Base-by-base conservation (phyloP, 441 rosid genomes). In the Arabidopsis hybrid region DNA sequence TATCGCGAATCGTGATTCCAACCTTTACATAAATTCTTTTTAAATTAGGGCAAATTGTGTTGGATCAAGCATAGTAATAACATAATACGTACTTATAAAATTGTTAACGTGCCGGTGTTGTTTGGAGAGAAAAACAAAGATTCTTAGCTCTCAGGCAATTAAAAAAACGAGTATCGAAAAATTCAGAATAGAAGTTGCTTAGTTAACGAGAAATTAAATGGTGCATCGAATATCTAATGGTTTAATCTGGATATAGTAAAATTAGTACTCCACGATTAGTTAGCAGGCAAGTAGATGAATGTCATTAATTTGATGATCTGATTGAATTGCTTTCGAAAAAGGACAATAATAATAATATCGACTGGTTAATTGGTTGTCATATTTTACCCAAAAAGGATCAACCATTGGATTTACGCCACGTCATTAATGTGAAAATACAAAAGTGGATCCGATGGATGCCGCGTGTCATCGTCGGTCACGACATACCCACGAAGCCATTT, bases 391-490 rank as follows among this genome's bases (percentile, higher is more conserved):
- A 62, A 35, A 12, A 21, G 6, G 1, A 3, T 56, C 3, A 73
- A 14, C 66, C 55, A 0, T 18, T n/a, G 21, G 73, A 67, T 67
- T 0, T 2, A 0, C 0, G 67, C 39, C 78, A 67, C 57, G 73
- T 75, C 36, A 67, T 10, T 6, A 74, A 67, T 6, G 4, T 12
- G 5, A 14, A 60, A 45, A 21, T 21, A 21, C 26, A 21, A 21
- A 21, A 21, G 26, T 21, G 26, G 26, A 56, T 76, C 57, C 0
- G 47, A 34, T 39, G 49, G 47, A 7, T 0, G 72, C 42, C 80
- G 5, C 80, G 76, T 71, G 76, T 77, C 67, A 71, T 76, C 75
- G 21, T 43, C 13, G 18, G 56, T 49, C 79, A 69, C 75, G 75
- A 76, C 71, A 70, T 32, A 6, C 34, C 72, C 76, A 76, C 80